Conservation (phyloP, 306 rosid species). For the Ochetophila trinervis region DNA sequence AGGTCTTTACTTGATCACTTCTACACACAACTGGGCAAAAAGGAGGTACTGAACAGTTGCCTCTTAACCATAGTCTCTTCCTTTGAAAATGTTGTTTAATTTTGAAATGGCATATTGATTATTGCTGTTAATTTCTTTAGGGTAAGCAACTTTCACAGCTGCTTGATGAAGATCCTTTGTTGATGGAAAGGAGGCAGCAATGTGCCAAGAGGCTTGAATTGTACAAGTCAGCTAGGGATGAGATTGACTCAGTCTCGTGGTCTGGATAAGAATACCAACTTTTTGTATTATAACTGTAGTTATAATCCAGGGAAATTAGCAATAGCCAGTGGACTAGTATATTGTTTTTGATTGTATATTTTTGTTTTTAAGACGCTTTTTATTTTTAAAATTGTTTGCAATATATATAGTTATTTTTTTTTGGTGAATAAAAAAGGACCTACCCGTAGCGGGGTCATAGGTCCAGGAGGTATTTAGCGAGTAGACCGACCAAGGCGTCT, state of each 20-base stretch:
- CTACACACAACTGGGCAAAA: constrained; percentile 42
- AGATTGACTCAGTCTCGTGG: constrained; percentile 49
- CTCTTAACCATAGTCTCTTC: neutral
- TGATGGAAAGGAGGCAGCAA: constrained; percentile 43
- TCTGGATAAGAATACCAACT: constrained; percentile 21
- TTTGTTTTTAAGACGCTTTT: too few relatives aligned
- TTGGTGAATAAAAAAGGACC: too few relatives aligned
- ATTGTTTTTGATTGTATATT: too few relatives aligned
- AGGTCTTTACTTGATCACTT: constrained; percentile 45
- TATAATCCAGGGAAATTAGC: too few relatives aligned
- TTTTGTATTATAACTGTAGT: neutral
- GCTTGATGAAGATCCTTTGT: constrained; percentile 40
- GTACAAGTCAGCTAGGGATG: constrained; percentile 53
- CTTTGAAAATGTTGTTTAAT: neutral
- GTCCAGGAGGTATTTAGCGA: too few relatives aligned
- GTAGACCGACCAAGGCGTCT: too few relatives aligned
- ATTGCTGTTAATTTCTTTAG: constrained; percentile 22
- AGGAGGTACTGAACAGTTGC: constrained; percentile 27
- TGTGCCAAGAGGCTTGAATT: constrained; percentile 49
- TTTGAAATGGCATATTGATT: neutral
- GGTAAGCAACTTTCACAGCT: constrained; percentile 36
- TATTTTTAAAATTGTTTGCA: too few relatives aligned
- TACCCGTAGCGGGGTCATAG: too few relatives aligned
- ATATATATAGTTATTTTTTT: too few relatives aligned
- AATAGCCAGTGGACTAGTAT: too few relatives aligned